Conservation (phyloP, 306 rosid genomes). For the Comarum palustre region DNA sequence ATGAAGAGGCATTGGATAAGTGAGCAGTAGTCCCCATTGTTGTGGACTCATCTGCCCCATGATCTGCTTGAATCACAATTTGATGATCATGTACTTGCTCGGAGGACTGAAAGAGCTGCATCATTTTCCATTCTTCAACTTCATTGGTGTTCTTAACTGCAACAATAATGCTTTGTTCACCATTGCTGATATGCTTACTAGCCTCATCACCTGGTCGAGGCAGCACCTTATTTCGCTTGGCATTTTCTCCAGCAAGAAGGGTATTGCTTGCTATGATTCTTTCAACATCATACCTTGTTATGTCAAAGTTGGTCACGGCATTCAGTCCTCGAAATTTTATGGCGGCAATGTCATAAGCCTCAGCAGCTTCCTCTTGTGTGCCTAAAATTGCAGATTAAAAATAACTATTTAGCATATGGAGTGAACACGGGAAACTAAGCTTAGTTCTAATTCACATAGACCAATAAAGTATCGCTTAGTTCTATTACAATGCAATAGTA, state of each 20-base stretch:
- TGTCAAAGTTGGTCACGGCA: conserved; percentile 86
- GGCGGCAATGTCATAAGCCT: conserved; percentile 88
- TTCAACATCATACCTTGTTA: conserved; percentile 81
- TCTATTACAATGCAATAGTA: conserved; percentile 20
- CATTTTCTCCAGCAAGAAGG: conserved; percentile 70
- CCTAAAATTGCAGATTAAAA: conserved; percentile 38
- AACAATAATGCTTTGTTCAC: conserved; percentile 27
- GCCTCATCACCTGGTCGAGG: conserved; percentile 28
- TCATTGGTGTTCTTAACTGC: conserved; percentile 37
- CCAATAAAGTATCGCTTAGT: conserved; percentile 17
- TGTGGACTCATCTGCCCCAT: conserved; percentile 35
- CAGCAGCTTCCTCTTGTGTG: conserved; percentile 97
- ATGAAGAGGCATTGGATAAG: conserved; percentile 63
- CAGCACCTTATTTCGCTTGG: conserved; percentile 50
- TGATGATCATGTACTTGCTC: conserved; percentile 38
- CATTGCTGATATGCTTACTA: conserved; percentile 24
- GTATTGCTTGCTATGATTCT: conserved; percentile 70
- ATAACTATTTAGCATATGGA: background rate
- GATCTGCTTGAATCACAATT: conserved; percentile 37
- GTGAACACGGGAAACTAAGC: conserved; percentile 1
- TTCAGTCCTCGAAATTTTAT: conserved; percentile 76
- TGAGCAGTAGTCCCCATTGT: conserved; percentile 41
- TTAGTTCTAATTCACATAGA: conserved; percentile 15
- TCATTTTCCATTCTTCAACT: conserved; percentile 57
- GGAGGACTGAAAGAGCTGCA: conserved; percentile 41